Conservation (phyloP, 108 stramenopile species). For the Schizochytrium sp. region DNA sequence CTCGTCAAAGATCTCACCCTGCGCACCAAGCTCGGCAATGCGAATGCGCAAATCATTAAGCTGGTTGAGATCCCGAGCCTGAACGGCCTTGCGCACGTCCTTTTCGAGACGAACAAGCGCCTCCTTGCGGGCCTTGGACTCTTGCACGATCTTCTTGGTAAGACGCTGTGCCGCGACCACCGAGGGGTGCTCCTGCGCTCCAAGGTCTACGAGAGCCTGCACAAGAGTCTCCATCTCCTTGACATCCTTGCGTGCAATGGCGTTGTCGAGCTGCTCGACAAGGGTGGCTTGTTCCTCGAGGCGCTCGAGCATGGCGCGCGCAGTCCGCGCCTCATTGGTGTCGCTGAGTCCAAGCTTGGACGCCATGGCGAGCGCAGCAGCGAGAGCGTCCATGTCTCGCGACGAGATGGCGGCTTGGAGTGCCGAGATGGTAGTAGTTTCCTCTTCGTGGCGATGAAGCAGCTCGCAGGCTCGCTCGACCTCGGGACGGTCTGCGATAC, state of each 20-base stretch:
- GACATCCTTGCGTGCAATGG: conserved; percentile 28
- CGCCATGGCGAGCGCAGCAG: neutral
- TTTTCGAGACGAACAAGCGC: neutral
- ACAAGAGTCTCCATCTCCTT: conserved; percentile 15
- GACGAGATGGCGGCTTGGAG: neutral
- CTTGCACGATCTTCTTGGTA: conserved; percentile 20
- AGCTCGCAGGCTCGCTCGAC: conserved; percentile 8
- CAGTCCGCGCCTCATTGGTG: conserved; percentile 19
- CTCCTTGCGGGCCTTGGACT: conserved; percentile 17
- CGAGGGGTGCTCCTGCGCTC: neutral
- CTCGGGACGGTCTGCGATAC: neutral
- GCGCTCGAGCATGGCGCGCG: conserved; percentile 27
- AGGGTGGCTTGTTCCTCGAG: conserved; percentile 44
- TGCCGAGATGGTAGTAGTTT: neutral
- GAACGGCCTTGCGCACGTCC: neutral
- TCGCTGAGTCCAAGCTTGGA: neutral
- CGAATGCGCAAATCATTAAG: neutral
- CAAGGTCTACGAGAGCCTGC: conserved; percentile 20
- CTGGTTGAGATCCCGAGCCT: neutral
- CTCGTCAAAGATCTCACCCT: neutral
- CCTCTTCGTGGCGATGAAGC: conserved; percentile 17
- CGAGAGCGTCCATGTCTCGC: neutral
- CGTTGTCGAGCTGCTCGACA: conserved; percentile 24
- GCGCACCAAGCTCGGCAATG: neutral
- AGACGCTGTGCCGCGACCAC: neutral